Evolutionary conservation across 768 basidiomycete genomes (phyloP).

Genomic region (Tulasnella calospora): DNA sequence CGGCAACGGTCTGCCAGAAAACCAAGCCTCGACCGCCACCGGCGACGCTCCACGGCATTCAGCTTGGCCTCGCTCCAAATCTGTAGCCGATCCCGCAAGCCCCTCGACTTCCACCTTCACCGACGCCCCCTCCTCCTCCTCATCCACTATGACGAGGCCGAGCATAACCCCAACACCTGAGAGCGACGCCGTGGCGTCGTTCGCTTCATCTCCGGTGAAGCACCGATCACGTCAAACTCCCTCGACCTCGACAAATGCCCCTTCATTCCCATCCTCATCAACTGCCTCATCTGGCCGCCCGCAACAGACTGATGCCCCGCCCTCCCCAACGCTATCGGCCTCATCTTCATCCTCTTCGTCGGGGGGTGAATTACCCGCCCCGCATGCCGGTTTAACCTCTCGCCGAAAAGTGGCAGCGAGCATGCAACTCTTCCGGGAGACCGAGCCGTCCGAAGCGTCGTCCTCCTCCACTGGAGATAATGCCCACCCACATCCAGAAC

Average conservation of each 20-base stretch:
- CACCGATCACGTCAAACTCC: not conserved
- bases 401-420: constrained; percentile 78
- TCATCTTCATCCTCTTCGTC: constrained; percentile 13
- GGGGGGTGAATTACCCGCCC: not conserved
- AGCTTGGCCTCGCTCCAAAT: not conserved
- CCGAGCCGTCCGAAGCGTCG: constrained; percentile 32
- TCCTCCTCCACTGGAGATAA: not conserved
- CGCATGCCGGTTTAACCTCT: constrained; percentile 14
- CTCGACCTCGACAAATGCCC: not conserved
- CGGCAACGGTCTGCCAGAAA: not conserved
- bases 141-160: not conserved
- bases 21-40: constrained; percentile 5
- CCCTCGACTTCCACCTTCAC: not conserved
- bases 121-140: not conserved
- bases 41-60: not conserved
- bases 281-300: not conserved
- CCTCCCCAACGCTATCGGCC: constrained; percentile 3
- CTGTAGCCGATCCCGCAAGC: not conserved
- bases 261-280: not conserved
- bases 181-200: not conserved
- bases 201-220: constrained; percentile 4
- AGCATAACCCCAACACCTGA: not conserved
- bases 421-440: constrained; percentile 77
- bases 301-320: not conserved
- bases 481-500: not conserved